Evolutionary conservation across 129 eudicot genomes (phyloP).

Genomic region (Scalesia atractyloides): DNA sequence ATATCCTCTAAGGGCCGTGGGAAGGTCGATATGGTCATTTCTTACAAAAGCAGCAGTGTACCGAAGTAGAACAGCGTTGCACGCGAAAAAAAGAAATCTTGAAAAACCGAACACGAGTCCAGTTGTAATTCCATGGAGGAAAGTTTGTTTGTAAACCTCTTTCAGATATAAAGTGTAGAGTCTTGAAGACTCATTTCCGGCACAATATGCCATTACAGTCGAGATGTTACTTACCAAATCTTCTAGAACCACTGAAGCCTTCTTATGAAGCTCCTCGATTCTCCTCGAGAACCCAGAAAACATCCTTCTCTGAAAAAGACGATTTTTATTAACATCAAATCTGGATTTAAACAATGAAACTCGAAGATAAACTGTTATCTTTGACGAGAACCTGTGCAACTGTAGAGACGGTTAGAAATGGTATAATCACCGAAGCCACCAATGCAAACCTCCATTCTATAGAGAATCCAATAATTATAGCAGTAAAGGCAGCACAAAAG

Average conservation of each 20-base stretch:
- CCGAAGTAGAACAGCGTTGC: slow-evolving; percentile 62
- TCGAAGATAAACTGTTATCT: neutral
- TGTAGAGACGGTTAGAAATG: slow-evolving; percentile 50
- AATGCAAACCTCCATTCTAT: slow-evolving; percentile 58
- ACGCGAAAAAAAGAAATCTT: slow-evolving; percentile 58
- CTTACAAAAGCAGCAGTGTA: slow-evolving; percentile 47
- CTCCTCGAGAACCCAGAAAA: slow-evolving; percentile 54
- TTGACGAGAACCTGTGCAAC: slow-evolving; percentile 46
- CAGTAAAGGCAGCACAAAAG: slow-evolving; percentile 49
- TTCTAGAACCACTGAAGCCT: slow-evolving; percentile 59
- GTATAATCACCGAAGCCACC: slow-evolving; percentile 51
- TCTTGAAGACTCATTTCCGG: slow-evolving; percentile 54
- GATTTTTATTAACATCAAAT: neutral
- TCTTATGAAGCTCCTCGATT: slow-evolving; percentile 52
- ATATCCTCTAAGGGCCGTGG: slow-evolving; percentile 56
- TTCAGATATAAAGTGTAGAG: slow-evolving; percentile 47
- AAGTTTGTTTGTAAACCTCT: slow-evolving; percentile 40
- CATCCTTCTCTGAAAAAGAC: slow-evolving; percentile 17
- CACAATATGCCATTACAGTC: slow-evolving; percentile 61
- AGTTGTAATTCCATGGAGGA: slow-evolving; percentile 49
- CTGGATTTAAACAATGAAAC: neutral
- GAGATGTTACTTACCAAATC: slow-evolving; percentile 57
- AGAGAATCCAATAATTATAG: slow-evolving; percentile 52
- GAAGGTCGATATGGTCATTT: slow-evolving; percentile 43
- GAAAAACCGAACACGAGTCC: slow-evolving; percentile 58